phyloP scores from a whole-genome alignment of 345 rosid genomes.

The Sonneratia alba region DNA sequence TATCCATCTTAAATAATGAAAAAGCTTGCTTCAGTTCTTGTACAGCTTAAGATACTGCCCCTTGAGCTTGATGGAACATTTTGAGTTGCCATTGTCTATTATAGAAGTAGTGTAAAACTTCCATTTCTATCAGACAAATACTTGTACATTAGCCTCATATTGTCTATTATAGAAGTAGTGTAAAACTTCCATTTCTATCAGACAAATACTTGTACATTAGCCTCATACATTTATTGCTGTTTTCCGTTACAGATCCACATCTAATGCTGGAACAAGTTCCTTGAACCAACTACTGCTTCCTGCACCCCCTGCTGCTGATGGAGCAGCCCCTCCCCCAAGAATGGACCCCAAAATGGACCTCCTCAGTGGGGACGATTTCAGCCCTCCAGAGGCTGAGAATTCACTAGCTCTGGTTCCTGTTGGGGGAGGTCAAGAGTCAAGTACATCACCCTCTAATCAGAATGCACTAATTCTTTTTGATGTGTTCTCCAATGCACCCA shows the following conservation, averaged over 20 bases:
- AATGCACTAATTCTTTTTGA: slow-evolving; percentile 85
- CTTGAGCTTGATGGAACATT: too few relatives aligned
- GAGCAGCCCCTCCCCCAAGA: slow-evolving; percentile 34
- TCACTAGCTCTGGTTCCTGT: slow-evolving; percentile 83
- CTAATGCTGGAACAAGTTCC: slow-evolving; percentile 44
- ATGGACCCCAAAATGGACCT: slow-evolving; percentile 72
- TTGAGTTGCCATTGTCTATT: background rate
- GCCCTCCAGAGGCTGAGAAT: slow-evolving; percentile 48
- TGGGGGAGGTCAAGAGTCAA: slow-evolving; percentile 47
- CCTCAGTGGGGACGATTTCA: slow-evolving; percentile 83
- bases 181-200: background rate
- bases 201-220: background rate
- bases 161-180: background rate
- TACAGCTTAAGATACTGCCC: background rate
- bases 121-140: background rate
- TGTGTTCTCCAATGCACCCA: slow-evolving; percentile 59
- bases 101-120: background rate
- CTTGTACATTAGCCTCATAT: background rate
- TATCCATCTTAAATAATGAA: too few relatives aligned
- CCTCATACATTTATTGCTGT: background rate
- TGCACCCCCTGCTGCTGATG: slow-evolving; percentile 69
- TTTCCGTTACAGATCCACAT: slow-evolving; percentile 40
- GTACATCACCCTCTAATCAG: slow-evolving; percentile 56
- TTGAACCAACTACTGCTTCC: slow-evolving; percentile 70
- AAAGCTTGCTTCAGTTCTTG: too few relatives aligned